Conservation (phyloP, 352 stramenopile species). For the Peronospora destructor region DNA sequence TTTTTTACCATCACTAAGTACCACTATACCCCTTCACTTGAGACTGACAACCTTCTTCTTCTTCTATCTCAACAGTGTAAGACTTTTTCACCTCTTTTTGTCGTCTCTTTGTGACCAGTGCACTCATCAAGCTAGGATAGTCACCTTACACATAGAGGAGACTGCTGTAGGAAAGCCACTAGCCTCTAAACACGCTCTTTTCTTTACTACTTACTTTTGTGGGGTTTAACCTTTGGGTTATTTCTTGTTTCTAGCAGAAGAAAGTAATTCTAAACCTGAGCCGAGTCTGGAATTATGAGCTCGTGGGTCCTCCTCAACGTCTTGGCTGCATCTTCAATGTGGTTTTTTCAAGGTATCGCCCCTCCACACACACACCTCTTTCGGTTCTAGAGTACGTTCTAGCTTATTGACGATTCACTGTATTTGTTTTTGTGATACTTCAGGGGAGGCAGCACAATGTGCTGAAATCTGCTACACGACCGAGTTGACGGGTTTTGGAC, state of each 20-base stretch:
- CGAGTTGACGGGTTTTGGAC: slow-evolving; percentile 33
- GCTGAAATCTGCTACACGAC: slow-evolving; percentile 34
- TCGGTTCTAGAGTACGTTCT: not conserved
- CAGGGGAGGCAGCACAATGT: slow-evolving; percentile 28
- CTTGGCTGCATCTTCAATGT: slow-evolving; percentile 3
- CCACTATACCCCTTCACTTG: no score
- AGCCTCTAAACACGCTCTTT: no score
- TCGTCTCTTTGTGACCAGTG: slow-evolving; percentile 17
- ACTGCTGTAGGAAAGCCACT: no score
- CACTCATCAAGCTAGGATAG: slow-evolving; percentile 8
- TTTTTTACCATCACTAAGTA: no score
- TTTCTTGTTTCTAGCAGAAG: not conserved
- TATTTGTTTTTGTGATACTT: slow-evolving; percentile 4
- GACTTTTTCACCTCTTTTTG: not conserved
- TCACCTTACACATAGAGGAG: no score
- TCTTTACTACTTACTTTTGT: no score
- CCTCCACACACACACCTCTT: no score
- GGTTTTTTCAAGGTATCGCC: slow-evolving; percentile 2
- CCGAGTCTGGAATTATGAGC: slow-evolving; percentile 10
- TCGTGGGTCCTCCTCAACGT: slow-evolving; percentile 3
- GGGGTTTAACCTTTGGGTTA: no score
- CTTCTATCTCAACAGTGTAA: not conserved
- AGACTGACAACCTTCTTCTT: no score
- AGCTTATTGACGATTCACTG: not conserved
- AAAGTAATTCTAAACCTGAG: not conserved